Percentiles rank a stretch among this genome's conserved stretches.
Conservation (phyloP, 495 filamentous ascomycete genomes). For the Xylaria longipes region DNA sequence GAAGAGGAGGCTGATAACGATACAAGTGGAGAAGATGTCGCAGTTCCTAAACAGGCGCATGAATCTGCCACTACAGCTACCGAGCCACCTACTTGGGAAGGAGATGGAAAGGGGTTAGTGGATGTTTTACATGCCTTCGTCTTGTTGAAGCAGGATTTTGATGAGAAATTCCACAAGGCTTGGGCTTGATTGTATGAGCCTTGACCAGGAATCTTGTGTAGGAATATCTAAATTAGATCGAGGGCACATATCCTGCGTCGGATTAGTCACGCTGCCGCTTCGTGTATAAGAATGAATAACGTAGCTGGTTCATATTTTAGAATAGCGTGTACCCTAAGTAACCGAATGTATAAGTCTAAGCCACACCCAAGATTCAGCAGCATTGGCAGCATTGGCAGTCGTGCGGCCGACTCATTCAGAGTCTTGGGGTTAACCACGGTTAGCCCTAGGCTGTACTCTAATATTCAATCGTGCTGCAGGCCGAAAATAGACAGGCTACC, state of each 20-base stretch:
- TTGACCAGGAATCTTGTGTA: not conserved
- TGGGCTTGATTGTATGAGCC: constrained; percentile 43
- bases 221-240: not conserved
- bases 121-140: constrained; percentile 64
- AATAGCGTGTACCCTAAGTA: not conserved
- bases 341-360: too few species aligned
- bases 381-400: too few species aligned
- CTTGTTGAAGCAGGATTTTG: constrained; percentile 64
- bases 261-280: not conserved
- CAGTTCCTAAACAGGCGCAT: constrained; percentile 21
- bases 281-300: not conserved
- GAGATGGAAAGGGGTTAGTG: constrained; percentile 54
- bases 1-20: constrained; percentile 31
- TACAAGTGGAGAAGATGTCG: constrained; percentile 27
- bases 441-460: too few species aligned
- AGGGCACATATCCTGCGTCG: not conserved
- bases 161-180: constrained; percentile 69
- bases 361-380: too few species aligned
- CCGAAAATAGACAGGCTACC: too few species aligned
- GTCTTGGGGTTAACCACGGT: too few species aligned
- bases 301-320: not conserved
- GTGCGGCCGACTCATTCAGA: too few species aligned
- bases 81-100: constrained; percentile 29
- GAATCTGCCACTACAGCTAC: not conserved
- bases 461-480: too few species aligned